Percentiles rank a stretch among this genome's conserved stretches.
Evolutionary conservation across 192 early-diverging fungal genomes (phyloP).

Genomic region (Fimicolochytrium jonesii): DNA sequence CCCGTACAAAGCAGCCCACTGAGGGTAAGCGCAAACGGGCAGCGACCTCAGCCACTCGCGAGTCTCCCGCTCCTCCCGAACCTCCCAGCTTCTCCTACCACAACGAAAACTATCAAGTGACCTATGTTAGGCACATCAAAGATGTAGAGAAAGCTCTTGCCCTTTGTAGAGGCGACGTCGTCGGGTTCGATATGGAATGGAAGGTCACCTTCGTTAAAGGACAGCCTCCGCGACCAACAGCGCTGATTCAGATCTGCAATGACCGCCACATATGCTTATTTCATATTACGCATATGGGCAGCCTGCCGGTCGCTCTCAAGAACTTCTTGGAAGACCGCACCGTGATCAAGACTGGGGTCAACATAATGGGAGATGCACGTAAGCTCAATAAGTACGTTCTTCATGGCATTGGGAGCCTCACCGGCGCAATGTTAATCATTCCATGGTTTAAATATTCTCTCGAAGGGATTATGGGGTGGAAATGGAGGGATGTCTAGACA

Average conservation of each 20-base stretch:
- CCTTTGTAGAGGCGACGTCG: not conserved
- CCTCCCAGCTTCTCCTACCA: too few species aligned
- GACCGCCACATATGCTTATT: constrained; percentile 2
- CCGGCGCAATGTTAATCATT: too few species aligned
- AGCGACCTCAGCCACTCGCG: too few species aligned
- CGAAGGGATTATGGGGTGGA: constrained; percentile 16
- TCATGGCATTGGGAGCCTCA: not conserved
- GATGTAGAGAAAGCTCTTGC: not conserved
- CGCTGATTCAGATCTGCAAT: constrained; percentile 23
- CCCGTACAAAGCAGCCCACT: too few species aligned
- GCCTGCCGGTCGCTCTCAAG: constrained; percentile 2
- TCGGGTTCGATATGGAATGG: constrained; percentile 27
- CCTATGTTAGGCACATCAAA: not conserved
- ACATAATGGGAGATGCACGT: constrained; percentile 19
- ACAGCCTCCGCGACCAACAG: not conserved
- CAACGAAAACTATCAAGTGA: not conserved
- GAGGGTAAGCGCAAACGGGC: too few species aligned
- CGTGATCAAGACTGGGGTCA: constrained; percentile 8
- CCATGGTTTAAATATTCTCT: not conserved
- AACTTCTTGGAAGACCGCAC: constrained; percentile 7
- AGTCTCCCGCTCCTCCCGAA: too few species aligned
- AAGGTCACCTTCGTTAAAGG: not conserved
- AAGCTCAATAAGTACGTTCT: constrained; percentile 14
- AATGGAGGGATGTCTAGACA: constrained; percentile 19
- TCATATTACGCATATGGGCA: not conserved